Base-by-base conservation (phyloP, 495 filamentous ascomycete species). In the Xylaria flabelliformis region DNA sequence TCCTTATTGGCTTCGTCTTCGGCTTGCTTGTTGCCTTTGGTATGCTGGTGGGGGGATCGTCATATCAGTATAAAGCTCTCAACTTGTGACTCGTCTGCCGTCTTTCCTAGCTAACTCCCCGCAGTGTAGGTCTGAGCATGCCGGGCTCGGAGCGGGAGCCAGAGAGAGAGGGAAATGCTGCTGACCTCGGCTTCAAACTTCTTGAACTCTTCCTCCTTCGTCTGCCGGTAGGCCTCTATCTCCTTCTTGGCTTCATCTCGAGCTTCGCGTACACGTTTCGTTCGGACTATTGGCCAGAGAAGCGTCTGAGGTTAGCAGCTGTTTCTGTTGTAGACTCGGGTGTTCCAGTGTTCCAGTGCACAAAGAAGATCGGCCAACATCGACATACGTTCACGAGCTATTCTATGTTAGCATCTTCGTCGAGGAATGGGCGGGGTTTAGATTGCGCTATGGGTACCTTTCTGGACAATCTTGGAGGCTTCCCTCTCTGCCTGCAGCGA, bases 381-480 rank as follows among this genome's bases (percentile, higher is more conserved):
- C 6, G 36, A 73, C 81, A 61, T 78, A 86, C 84, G 85, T 75
- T 86, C 84, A 75, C 85, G 75, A 58, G 78, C 77, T 73, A 46
- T 56, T 12, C 2, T 4, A 24, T 36, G 48, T 71, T 48, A 72
- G 61, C 29, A 9, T 26, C 50, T 50, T 4, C 19, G 41, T 34
- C 2, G 48, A 55, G 44, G 21, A 51, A 46, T 4, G 8, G 65
- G 68, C 56, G 46, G 19, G 58, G 56, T 53, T 26, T 9, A 15
- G 67, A 12, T 70, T 17, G 46, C 68, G 58, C 39, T 32, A 53
- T n/a, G 24, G 34, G 34, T 78, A 96, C 94, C 90, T 91, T 95
- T 92, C 82, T 98, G 95, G 42, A 99, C 96, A 81, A 98, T 99
- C 88, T 97, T 98, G 84, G 97, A 94, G 74, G 96, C 96, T 84